Percentiles rank a stretch among this genome's conserved stretches.
These are phyloP conservation scores for Leucoagaricus sp. DNA, from an alignment of 1,284 basidiomycete genomes.

Conservation along the genomic window DNA sequence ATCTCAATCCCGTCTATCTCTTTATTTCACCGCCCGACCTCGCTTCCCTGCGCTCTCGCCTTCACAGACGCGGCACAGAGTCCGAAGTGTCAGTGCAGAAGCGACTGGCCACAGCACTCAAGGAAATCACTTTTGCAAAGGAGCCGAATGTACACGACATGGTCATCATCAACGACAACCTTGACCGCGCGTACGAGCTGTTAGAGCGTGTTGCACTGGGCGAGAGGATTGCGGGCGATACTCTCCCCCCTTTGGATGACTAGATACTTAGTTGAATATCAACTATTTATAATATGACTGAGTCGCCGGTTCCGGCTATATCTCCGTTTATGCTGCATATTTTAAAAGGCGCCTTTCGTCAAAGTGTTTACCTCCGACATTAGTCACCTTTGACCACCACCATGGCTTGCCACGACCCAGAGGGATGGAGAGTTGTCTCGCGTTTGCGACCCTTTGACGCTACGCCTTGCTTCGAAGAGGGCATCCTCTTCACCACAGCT, in stretches of 20 bases:
- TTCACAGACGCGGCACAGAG: conserved; percentile 87
- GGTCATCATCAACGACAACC: conserved; percentile 90
- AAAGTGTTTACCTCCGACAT: neutral
- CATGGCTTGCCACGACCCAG: conserved; percentile 51
- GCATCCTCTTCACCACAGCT: conserved; percentile 57
- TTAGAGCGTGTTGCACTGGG: conserved; percentile 77
- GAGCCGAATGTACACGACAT: conserved; percentile 77
- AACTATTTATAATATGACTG: neutral
- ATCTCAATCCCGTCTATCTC: conserved; percentile 85
- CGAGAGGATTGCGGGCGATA: conserved; percentile 52
- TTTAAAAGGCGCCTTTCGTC: neutral
- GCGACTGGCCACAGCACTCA: conserved; percentile 79
- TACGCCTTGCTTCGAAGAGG: conserved; percentile 84
- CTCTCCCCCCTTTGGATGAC: conserved; percentile 60
- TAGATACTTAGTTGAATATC: conserved; percentile 22
- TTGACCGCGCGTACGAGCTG: conserved; percentile 79
- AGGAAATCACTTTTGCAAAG: conserved; percentile 87
- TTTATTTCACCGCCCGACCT: conserved; percentile 93
- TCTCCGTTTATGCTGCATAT: neutral
- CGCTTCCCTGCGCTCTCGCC: conserved; percentile 62
- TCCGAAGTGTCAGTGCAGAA: conserved; percentile 72
- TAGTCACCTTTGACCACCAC: conserved; percentile 3
- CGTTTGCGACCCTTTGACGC: conserved; percentile 70
- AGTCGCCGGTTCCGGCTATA: neutral
- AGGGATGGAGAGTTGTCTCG: conserved; percentile 72